A percentile compares a stretch with the other conserved stretches of the same genome.
These are phyloP conservation scores for Tuber umbilicatum DNA, from an alignment of 495 filamentous ascomycete genomes.

Conservation along the genomic window DNA sequence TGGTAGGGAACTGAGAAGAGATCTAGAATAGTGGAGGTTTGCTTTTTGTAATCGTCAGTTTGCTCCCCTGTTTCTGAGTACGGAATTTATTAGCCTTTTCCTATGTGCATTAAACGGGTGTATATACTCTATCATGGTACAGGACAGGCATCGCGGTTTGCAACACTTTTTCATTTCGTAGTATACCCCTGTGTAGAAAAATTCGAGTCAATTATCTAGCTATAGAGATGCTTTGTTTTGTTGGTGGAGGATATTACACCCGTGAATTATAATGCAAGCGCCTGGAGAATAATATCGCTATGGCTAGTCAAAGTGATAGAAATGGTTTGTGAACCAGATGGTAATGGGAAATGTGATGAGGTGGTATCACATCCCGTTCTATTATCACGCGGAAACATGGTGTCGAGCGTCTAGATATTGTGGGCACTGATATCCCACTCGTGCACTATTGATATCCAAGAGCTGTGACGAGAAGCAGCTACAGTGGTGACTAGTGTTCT, in stretches of 20 bases:
- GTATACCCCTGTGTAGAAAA: not conserved
- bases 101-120: not conserved
- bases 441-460: not conserved
- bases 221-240: not conserved
- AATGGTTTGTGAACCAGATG: not conserved
- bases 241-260: not conserved
- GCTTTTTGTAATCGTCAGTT: not conserved
- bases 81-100: constrained; percentile 1
- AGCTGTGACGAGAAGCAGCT: not conserved
- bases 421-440: not conserved
- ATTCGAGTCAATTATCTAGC: not conserved
- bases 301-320: not conserved
- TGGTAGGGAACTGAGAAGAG: constrained; percentile 48
- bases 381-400: not conserved
- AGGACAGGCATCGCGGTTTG: not conserved
- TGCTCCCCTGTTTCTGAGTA: not conserved
- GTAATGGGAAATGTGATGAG: not conserved
- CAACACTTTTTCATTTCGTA: not conserved
- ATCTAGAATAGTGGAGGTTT: constrained; percentile 9
- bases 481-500: not conserved
- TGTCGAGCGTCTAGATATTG: not conserved
- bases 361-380: not conserved
- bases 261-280: not conserved
- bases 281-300: not conserved
- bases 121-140: constrained; percentile 3